Conservation (phyloP, 2,329 filamentous ascomycete genomes). For the Exophiala spinifera region DNA sequence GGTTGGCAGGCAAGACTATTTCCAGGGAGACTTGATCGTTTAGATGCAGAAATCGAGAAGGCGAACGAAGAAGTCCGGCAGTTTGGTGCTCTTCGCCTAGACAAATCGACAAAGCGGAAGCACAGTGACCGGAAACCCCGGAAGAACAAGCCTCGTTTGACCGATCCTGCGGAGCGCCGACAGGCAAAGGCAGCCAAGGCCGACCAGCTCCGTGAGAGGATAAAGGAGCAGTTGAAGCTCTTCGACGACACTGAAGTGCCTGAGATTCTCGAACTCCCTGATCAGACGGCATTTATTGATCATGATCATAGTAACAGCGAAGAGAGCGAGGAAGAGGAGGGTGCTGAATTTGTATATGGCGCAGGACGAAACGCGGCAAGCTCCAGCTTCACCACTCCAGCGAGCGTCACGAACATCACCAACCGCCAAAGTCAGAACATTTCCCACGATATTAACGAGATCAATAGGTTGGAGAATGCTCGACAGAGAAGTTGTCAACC, state of each 20-base stretch:
- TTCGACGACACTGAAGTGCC: constrained; percentile 7
- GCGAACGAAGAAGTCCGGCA: constrained; percentile 5
- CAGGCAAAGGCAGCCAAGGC: background rate
- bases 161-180: background rate
- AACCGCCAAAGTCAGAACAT: background rate
- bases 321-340: constrained; percentile 25
- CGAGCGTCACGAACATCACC: background rate
- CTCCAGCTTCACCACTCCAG: background rate
- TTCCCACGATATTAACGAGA: constrained; percentile 9
- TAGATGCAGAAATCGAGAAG: constrained; percentile 7
- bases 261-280: constrained; percentile 1
- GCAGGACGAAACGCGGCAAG: constrained; percentile 3
- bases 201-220: constrained; percentile 2
- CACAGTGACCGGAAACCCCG: background rate
- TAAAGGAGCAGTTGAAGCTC: constrained; percentile 7
- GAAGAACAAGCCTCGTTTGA: constrained; percentile 13
- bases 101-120: background rate
- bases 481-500: constrained; percentile 3
- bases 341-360: constrained; percentile 19
- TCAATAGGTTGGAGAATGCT: constrained; percentile 15
- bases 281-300: background rate
- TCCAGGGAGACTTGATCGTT: constrained; percentile 1
- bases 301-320: background rate
- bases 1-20: constrained; percentile 7
- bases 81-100: constrained; percentile 7